phyloP scores from a whole-genome alignment of 108 stramenopile species.

The Parietichytrium sp. region DNA sequence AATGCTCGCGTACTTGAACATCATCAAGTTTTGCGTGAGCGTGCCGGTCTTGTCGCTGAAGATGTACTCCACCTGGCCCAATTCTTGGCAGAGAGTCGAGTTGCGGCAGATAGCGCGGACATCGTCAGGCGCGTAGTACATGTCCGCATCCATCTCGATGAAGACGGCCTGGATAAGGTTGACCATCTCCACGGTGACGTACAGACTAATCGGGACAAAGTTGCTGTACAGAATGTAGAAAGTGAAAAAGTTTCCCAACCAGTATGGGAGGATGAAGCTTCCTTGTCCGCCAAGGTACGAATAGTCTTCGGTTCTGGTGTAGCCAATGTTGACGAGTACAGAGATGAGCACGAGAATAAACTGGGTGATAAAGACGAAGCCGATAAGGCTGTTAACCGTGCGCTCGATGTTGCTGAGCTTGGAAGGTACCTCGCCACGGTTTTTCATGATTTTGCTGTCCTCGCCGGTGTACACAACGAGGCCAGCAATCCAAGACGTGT shows the following conservation, averaged over 20 bases:
- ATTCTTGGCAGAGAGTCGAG: slow-evolving; percentile 55
- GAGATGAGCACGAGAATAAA: slow-evolving; percentile 34
- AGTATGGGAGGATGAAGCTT: slow-evolving; percentile 33
- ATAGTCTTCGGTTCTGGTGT: slow-evolving; percentile 49
- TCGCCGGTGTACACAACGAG: slow-evolving; percentile 88
- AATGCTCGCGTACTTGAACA: slow-evolving; percentile 86
- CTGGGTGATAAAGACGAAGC: slow-evolving; percentile 51
- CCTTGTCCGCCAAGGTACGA: slow-evolving; percentile 39
- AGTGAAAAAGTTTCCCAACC: slow-evolving; percentile 74
- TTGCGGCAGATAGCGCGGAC: slow-evolving; percentile 54
- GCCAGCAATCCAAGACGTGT: slow-evolving; percentile 91
- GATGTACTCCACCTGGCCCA: slow-evolving; percentile 54
- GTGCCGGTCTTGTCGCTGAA: slow-evolving; percentile 90
- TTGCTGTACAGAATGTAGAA: slow-evolving; percentile 74
- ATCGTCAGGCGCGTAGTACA: slow-evolving; percentile 60
- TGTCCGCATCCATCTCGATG: slow-evolving; percentile 56
- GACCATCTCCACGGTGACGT: slow-evolving; percentile 67
- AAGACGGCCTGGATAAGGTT: slow-evolving; percentile 59
- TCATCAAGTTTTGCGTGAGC: slow-evolving; percentile 93
- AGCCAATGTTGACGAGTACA: slow-evolving; percentile 39
- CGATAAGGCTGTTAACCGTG: slow-evolving; percentile 49
- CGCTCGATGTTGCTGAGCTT: slow-evolving; percentile 84
- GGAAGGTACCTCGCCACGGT: slow-evolving; percentile 81
- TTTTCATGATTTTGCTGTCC: slow-evolving; percentile 89
- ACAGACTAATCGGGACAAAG: slow-evolving; percentile 66